Conservation (phyloP, 2,329 filamentous ascomycete species). For the Clarireedia homoeocarpa region DNA sequence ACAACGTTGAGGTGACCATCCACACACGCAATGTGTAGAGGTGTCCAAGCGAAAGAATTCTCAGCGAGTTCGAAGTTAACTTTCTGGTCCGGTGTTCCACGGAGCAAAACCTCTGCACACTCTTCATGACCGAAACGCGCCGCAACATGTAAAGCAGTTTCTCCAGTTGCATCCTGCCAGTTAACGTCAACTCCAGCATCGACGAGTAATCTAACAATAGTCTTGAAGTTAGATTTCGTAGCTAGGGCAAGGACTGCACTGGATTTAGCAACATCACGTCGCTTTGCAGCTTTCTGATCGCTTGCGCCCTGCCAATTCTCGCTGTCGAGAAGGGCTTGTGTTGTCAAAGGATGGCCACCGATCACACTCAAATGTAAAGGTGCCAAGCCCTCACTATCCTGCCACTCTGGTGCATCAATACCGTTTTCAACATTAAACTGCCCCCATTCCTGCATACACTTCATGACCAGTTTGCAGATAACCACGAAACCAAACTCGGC, state of each 20-base stretch:
- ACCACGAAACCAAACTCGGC: slow-evolving; percentile 90
- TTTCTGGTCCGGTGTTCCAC: slow-evolving; percentile 62
- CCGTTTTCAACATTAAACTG: slow-evolving; percentile 78
- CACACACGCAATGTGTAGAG: slow-evolving; percentile 86
- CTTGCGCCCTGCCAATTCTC: slow-evolving; percentile 65
- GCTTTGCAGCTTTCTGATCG: slow-evolving; percentile 53
- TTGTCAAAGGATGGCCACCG: slow-evolving; percentile 82
- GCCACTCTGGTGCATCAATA: slow-evolving; percentile 83
- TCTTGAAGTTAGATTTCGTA: slow-evolving; percentile 76
- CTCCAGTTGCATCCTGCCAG: slow-evolving; percentile 78
- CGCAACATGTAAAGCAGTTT: slow-evolving; percentile 87
- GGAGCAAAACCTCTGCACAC: slow-evolving; percentile 69
- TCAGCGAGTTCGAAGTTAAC: slow-evolving; percentile 71
- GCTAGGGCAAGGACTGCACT: slow-evolving; percentile 83
- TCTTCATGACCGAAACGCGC: slow-evolving; percentile 79
- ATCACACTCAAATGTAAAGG: slow-evolving; percentile 90
- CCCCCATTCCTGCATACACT: slow-evolving; percentile 80
- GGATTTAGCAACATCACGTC: slow-evolving; percentile 69
- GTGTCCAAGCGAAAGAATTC: slow-evolving; percentile 86
- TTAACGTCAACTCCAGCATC: slow-evolving; percentile 89
- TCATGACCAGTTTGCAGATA: slow-evolving; percentile 82
- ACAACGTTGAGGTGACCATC: slow-evolving; percentile 75
- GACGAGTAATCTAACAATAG: slow-evolving; percentile 80
- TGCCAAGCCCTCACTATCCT: slow-evolving; percentile 84
- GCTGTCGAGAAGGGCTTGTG: slow-evolving; percentile 68